A percentile compares a stretch with the other conserved stretches of the same genome.
These are phyloP conservation scores for Dendrobium officinale DNA, from an alignment of 106 monocot genomes.

Conservation along the genomic window DNA sequence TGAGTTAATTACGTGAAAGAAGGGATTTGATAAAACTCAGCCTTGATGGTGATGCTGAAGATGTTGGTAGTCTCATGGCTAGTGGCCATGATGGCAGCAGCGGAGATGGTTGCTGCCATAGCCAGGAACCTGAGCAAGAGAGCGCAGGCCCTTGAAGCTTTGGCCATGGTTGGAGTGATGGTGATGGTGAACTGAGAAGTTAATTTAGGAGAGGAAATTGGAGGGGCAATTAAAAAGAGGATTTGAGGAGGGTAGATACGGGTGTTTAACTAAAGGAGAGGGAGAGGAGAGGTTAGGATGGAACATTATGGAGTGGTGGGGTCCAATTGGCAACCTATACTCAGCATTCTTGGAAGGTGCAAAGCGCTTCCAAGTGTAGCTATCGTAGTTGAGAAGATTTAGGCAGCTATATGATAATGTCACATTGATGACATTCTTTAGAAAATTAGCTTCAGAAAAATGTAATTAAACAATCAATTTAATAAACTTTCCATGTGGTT, in stretches of 20 bases:
- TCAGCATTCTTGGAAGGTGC: too few species aligned
- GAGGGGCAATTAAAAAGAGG: slow-evolving; percentile 1
- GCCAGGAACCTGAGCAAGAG: slow-evolving; percentile 32
- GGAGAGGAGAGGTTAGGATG: background rate
- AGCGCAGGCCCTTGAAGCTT: slow-evolving; percentile 15
- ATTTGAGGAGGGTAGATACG: background rate
- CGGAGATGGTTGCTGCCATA: slow-evolving; percentile 29
- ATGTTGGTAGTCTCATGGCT: slow-evolving; percentile 39
- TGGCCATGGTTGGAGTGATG: slow-evolving; percentile 10
- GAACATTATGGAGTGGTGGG: background rate
- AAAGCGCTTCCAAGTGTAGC: too few species aligned
- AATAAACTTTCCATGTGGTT: too few species aligned
- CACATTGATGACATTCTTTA: too few species aligned
- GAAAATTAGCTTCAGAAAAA: too few species aligned
- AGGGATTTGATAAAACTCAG: slow-evolving; percentile 53
- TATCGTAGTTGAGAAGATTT: too few species aligned
- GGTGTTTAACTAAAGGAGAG: background rate
- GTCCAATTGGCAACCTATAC: background rate
- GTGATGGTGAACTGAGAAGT: background rate
- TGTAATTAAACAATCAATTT: too few species aligned
- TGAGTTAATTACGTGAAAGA: slow-evolving; percentile 26
- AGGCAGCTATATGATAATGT: too few species aligned
- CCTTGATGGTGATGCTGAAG: slow-evolving; percentile 36
- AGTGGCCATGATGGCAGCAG: slow-evolving; percentile 50
- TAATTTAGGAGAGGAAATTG: background rate